Percentiles rank a stretch among this genome's conserved stretches.
These are phyloP conservation scores for Sesbania bispinosa DNA, from an alignment of 306 rosid genomes.

Conservation along the genomic window DNA sequence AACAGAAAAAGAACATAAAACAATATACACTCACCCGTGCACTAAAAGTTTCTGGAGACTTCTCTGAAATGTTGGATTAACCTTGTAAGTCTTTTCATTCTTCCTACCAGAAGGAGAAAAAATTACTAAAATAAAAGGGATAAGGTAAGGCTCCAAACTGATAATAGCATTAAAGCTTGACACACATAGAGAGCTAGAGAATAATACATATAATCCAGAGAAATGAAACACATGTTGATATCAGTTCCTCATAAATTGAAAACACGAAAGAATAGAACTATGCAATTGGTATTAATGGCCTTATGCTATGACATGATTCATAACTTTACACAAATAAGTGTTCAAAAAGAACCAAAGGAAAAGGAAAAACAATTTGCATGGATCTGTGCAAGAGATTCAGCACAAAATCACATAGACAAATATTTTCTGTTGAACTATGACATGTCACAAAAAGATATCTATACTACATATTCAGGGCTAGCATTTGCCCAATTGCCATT, in stretches of 20 bases:
- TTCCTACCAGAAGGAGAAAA: conserved; percentile 52
- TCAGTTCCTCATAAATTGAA: background rate
- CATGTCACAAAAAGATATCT: conserved; percentile 1
- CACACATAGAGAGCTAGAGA: background rate
- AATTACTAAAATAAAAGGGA: background rate
- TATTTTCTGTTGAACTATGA: background rate
- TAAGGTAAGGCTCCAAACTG: background rate
- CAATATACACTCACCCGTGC: conserved; percentile 57
- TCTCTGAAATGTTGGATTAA: conserved; percentile 71
- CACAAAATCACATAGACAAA: background rate
- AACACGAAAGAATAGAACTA: background rate
- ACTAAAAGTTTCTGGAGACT: conserved; percentile 82
- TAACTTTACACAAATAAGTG: background rate
- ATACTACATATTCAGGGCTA: background rate
- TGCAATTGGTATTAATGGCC: background rate
- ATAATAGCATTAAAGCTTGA: background rate
- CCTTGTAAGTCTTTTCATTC: conserved; percentile 69
- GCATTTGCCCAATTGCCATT: background rate
- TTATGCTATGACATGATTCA: background rate
- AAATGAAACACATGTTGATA: background rate
- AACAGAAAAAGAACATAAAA: background rate
- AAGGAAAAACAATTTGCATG: background rate
- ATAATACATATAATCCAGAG: background rate
- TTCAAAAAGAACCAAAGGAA: background rate
- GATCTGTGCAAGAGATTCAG: conserved; percentile 1